Conservation (phyloP, 208 protist species). For the Angomonas deanei region DNA sequence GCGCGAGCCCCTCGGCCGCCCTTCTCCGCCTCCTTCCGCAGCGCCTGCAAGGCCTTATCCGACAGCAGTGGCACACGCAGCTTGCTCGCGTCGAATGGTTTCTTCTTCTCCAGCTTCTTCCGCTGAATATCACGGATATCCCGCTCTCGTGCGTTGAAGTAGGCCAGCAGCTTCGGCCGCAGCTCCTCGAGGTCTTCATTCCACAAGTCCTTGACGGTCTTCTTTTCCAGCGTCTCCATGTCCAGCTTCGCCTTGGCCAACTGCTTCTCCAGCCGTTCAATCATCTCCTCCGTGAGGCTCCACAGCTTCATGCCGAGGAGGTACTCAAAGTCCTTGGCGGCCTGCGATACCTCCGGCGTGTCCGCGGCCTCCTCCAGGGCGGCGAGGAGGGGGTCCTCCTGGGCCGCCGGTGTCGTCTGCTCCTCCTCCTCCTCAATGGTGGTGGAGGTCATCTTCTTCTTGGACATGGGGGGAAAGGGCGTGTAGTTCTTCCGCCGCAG, state of each 20-base stretch:
- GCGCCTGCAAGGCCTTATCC: constrained; percentile 65
- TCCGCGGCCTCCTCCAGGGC: constrained; percentile 23
- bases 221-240: constrained; percentile 65
- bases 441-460: constrained; percentile 77
- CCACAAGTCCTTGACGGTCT: constrained; percentile 86
- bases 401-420: constrained; percentile 11
- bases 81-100: constrained; percentile 56
- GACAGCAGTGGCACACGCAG: constrained; percentile 81
- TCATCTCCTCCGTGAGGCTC: constrained; percentile 96
- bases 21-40: constrained; percentile 72
- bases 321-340: constrained; percentile 96
- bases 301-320: constrained; percentile 98
- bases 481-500: constrained; percentile 86
- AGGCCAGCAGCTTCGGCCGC: constrained; percentile 38
- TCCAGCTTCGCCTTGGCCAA: constrained; percentile 69
- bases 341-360: constrained; percentile 51
- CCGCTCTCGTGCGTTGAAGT: constrained; percentile 54
- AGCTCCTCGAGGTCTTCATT: constrained; percentile 80
- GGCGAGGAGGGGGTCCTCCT: constrained; percentile 23
- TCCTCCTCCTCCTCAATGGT: constrained; percentile 59
- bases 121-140: constrained; percentile 70
- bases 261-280: constrained; percentile 89
- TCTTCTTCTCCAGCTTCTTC: constrained; percentile 86
- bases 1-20: constrained; percentile 16
- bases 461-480: constrained; percentile 76